A percentile compares a stretch with the other conserved stretches of the same genome.
phyloP scores from a whole-genome alignment of 257 asterid genomes.

The Prunella vulgaris region DNA sequence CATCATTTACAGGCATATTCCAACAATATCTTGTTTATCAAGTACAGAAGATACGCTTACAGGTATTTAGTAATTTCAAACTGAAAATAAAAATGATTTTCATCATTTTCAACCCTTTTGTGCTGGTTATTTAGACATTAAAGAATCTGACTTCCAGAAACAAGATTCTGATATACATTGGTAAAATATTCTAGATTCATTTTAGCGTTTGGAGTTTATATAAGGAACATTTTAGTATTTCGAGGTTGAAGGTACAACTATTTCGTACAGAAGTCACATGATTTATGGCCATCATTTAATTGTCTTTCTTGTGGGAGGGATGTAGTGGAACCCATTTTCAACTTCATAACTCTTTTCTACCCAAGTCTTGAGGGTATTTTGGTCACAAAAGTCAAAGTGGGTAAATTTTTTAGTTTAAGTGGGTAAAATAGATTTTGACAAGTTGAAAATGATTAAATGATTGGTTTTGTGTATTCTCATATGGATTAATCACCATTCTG shows the following conservation, averaged over 20 bases:
- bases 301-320: background rate
- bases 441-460: too few species aligned
- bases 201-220: background rate
- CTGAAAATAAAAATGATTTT: constrained; percentile 1
- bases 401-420: too few species aligned
- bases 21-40: constrained; percentile 93
- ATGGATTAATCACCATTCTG: too few species aligned
- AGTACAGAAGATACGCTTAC: constrained; percentile 86
- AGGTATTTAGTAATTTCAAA: constrained; percentile 40
- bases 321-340: too few species aligned
- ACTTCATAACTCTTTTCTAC: too few species aligned
- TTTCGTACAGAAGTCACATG: background rate
- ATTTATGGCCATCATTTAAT: background rate
- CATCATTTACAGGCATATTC: constrained; percentile 56
- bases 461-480: background rate
- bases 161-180: background rate
- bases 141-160: background rate
- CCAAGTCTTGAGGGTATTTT: too few species aligned
- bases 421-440: too few species aligned
- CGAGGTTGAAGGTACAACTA: background rate
- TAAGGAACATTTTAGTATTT: background rate
- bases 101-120: background rate
- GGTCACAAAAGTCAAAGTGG: too few species aligned
- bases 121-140: background rate
- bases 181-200: background rate